These are phyloP conservation scores for Rhodotorula diobovata DNA, from an alignment of 768 basidiomycete species.

Conservation along the genomic window DNA sequence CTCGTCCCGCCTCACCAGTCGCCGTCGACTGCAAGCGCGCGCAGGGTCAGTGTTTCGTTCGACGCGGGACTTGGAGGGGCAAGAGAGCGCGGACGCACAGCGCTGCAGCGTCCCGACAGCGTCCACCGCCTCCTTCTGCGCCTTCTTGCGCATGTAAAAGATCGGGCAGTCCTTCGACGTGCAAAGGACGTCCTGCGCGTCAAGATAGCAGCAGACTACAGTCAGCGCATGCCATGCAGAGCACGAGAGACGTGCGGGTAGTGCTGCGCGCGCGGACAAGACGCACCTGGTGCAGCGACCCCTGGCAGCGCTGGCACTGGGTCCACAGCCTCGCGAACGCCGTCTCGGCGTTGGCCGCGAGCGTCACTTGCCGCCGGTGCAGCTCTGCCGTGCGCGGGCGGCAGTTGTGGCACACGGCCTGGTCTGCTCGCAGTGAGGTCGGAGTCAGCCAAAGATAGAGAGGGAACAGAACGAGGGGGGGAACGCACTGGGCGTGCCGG, in stretches of 20 bases:
- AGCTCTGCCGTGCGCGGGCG: conserved; percentile 76
- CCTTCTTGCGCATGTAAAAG: conserved; percentile 97
- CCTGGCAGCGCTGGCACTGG: conserved; percentile 97
- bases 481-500: conserved; percentile 23
- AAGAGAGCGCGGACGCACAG: conserved; percentile 56
- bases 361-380: conserved; percentile 76
- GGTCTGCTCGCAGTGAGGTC: conserved; percentile 54
- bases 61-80: neutral
- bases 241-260: too few relatives aligned
- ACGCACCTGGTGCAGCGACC: conserved; percentile 77
- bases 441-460: neutral
- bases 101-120: conserved; percentile 70
- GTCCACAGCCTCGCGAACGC: conserved; percentile 95
- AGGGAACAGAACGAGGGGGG: neutral
- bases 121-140: conserved; percentile 95
- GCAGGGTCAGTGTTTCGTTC: neutral
- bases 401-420: conserved; percentile 93
- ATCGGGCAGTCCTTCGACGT: conserved; percentile 97
- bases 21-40: conserved; percentile 19
- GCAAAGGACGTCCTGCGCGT: conserved; percentile 80
- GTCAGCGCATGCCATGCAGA: too few relatives aligned
- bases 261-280: neutral
- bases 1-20: conserved; percentile 11
- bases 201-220: too few relatives aligned
- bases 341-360: conserved; percentile 74